Evolutionary conservation across 345 rosid species (phyloP).

Genomic region (Lenwebbia sp.): DNA sequence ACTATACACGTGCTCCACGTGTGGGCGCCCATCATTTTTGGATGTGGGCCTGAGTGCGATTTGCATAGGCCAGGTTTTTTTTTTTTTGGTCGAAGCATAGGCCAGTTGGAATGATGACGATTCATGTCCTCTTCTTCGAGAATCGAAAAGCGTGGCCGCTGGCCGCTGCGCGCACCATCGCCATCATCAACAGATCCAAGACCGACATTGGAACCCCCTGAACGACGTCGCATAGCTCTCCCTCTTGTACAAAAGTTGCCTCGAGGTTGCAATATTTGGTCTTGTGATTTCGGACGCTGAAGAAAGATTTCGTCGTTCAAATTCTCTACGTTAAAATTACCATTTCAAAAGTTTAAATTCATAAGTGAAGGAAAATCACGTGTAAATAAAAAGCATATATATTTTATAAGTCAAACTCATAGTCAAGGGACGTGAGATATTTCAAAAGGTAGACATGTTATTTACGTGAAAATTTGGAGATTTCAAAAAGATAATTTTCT

Average conservation of each 20-base stretch:
- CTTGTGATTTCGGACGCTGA: not conserved
- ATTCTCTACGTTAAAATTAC: not conserved
- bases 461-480: no score
- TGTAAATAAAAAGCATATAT: not conserved
- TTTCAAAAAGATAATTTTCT: not conserved
- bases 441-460: no score
- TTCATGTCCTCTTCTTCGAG: not conserved
- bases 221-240: not conserved
- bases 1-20: not conserved
- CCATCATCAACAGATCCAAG: not conserved
- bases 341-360: no score
- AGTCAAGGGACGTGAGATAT: no score
- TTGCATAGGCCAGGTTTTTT: not conserved
- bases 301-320: not conserved
- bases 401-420: no score
- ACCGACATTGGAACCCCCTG: not conserved
- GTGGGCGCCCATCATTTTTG: not conserved
- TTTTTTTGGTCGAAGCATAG: no score
- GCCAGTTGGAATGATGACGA: not conserved
- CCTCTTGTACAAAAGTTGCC: not conserved
- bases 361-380: not conserved
- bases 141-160: not conserved
- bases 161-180: not conserved
- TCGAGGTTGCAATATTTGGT: not conserved
- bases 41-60: not conserved